Evolutionary conservation across 1,139 yeast genomes (phyloP).

Genomic region (Magnusiomyces tetraspermus): DNA sequence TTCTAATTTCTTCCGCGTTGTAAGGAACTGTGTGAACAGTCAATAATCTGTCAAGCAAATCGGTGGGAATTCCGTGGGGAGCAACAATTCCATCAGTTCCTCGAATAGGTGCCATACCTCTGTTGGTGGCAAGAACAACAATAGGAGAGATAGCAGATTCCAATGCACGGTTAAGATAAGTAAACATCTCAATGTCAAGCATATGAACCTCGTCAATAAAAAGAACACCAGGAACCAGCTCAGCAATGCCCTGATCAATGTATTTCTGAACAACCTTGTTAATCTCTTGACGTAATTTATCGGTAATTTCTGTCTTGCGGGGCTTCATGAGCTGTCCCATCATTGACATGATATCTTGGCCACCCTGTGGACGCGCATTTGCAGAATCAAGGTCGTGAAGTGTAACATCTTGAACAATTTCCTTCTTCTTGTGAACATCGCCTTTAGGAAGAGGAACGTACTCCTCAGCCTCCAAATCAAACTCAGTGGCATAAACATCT

Average conservation of each 20-base stretch:
- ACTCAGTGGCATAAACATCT: slow-evolving; percentile 97
- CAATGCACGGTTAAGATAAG: slow-evolving; percentile 89
- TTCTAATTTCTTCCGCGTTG: slow-evolving; percentile 68
- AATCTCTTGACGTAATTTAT: slow-evolving; percentile 84
- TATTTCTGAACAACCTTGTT: slow-evolving; percentile 93
- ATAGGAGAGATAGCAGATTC: slow-evolving; percentile 97
- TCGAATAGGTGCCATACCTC: slow-evolving; percentile 84
- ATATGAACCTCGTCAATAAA: slow-evolving; percentile 98
- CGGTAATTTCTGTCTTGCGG: slow-evolving; percentile 96
- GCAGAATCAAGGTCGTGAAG: slow-evolving; percentile 94
- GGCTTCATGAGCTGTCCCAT: slow-evolving; percentile 98
- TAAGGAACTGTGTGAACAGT: slow-evolving; percentile 90
- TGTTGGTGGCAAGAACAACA: slow-evolving; percentile 96
- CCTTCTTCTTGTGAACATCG: slow-evolving; percentile 97
- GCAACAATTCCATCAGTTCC: slow-evolving; percentile 85
- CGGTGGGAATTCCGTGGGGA: slow-evolving; percentile 97
- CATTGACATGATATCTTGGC: slow-evolving; percentile 96
- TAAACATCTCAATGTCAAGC: slow-evolving; percentile 95
- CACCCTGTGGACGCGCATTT: slow-evolving; percentile 96
- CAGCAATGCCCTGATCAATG: slow-evolving; percentile 97
- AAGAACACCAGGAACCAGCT: slow-evolving; percentile 92
- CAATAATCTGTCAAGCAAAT: slow-evolving; percentile 78
- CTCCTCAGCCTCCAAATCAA: slow-evolving; percentile 96
- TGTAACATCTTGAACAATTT: slow-evolving; percentile 94
- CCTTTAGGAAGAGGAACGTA: slow-evolving; percentile 98